Evolutionary conservation across 129 eudicot genomes (phyloP), one percentile per base, ranked within the genome.

Genomic region (Tanacetum coccineum): DNA sequence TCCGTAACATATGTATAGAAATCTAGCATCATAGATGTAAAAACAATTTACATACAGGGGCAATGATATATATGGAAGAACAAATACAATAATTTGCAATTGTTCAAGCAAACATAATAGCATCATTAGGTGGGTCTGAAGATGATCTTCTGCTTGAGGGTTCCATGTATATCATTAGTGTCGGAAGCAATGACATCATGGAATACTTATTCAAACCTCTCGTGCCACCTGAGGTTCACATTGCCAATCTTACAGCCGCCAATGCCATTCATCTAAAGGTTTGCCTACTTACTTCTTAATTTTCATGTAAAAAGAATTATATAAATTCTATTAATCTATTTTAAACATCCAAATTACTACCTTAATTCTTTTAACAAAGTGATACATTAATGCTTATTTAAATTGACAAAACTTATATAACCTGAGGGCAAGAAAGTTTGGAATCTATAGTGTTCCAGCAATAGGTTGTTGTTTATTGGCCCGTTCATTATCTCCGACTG

Each of bases 131-230:
- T 19, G 7, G 46, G 14, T 66, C 72, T 13, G 65, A 26, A 46
- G 82, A 69, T 5, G 21, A 52, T 25, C 64, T 57, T 49, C 70
- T 76, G 48, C 47, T 83, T 52, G 58, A 77, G 17, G 59, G 59
- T 11, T 76, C 84, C 47, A 54, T 79, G 61, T 83, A 57, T 82
- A 76, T 83, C 67, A 59, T 83, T 15, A 79, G 87, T 40, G 67
- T 70, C 22, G 87, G 87, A 76, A 79, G 84, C 80, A 83, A 83
- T 67, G 84, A 83, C 79, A 42, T 83, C 42, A 70, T 76, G 72
- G 62, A 59, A 51, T 73, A 71, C 57, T 3, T 32, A 9, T 32
- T 19, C 53, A 36, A 22, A 48, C 48, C 4, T 62, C 13, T 30
- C 15, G 26, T 26, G 32, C 13, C 82, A 2, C 70, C 72, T 1